Conservation (phyloP, 768 basidiomycete genomes). For the Tricholoma sp. region DNA sequence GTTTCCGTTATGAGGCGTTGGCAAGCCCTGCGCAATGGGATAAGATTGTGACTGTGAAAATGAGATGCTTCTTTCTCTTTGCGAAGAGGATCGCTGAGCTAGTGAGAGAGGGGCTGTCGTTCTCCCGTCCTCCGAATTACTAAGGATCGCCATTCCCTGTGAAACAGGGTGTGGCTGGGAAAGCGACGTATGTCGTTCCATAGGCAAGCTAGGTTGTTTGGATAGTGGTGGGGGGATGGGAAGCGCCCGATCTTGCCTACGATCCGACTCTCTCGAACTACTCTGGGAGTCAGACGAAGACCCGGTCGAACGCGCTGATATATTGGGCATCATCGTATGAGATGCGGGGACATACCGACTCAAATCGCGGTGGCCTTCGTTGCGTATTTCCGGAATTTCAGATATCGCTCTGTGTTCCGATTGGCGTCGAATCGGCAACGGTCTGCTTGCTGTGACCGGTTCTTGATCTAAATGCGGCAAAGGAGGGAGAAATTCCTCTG, state of each 20-base stretch:
- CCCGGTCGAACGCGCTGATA: neutral
- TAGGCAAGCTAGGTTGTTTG: neutral
- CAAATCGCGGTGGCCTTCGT: conserved; percentile 5
- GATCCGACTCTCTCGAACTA: conserved; percentile 1
- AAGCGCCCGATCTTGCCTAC: conserved; percentile 3
- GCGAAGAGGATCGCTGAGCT: neutral
- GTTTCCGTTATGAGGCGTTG: neutral
- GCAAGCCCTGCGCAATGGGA: neutral
- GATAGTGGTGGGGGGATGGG: conserved; percentile 3
- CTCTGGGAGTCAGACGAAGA: conserved; percentile 1
- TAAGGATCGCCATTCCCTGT: neutral
- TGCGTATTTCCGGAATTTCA: conserved; percentile 10
- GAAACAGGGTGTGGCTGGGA: conserved; percentile 4
- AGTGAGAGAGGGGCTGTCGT: neutral
- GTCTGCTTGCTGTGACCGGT: neutral
- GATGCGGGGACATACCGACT: conserved; percentile 17
- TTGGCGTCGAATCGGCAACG: conserved; percentile 1
- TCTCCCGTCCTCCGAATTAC: conserved; percentile 3
- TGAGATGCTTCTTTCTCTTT: neutral
- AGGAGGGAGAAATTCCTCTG: conserved; percentile 7
- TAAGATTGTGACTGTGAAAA: neutral
- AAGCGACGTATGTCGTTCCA: conserved; percentile 10
- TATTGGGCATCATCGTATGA: conserved; percentile 12
- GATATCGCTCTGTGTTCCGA: conserved; percentile 4
- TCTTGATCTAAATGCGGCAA: conserved; percentile 4